Percentiles rank a stretch among this genome's conserved stretches.
These are phyloP conservation scores for Talaromyces sp. DNA, from an alignment of 2,329 filamentous ascomycete genomes.

Conservation along the genomic window DNA sequence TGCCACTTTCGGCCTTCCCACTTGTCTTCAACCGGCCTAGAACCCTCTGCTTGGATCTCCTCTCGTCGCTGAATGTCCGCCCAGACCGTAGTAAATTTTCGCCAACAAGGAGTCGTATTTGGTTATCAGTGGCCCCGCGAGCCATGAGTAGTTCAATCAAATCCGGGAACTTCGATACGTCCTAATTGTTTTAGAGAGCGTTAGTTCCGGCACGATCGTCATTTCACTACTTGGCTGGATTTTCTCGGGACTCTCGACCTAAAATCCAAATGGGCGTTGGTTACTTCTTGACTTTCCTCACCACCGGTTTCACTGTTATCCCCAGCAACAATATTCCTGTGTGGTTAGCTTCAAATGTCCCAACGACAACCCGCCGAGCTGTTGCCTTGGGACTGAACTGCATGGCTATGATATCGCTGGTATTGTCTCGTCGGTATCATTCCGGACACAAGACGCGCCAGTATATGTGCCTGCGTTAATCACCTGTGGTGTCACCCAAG, in stretches of 20 bases:
- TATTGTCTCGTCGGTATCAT: background rate
- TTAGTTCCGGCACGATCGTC: background rate
- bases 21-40: background rate
- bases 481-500: background rate
- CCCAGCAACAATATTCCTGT: background rate
- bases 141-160: background rate
- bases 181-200: background rate
- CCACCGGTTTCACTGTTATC: background rate
- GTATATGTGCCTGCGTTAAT: background rate
- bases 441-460: background rate
- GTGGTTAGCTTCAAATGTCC: background rate
- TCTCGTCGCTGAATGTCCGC: background rate
- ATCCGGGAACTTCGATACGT: background rate
- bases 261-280: background rate
- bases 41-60: background rate
- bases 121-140: background rate
- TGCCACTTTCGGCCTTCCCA: conserved; percentile 14
- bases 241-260: background rate
- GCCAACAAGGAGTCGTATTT: background rate
- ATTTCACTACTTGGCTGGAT: background rate
- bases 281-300: background rate
- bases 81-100: background rate
- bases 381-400: background rate
- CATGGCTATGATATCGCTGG: background rate
- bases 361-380: background rate